phyloP scores from a whole-genome alignment of 345 rosid species.

The Salix caprea region DNA sequence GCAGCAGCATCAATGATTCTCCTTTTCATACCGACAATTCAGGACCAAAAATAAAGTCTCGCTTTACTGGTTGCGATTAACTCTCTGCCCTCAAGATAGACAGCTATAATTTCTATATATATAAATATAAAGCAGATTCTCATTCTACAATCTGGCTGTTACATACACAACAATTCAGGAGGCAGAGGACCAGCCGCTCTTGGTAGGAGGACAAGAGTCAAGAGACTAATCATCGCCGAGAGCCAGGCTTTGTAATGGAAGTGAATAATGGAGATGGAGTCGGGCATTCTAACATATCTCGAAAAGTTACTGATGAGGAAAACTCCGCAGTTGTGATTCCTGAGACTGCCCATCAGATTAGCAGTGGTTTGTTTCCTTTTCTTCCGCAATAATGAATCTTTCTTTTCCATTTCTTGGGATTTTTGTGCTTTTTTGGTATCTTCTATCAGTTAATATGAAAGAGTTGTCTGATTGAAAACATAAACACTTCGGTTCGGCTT shows the following conservation, averaged over 20 bases:
- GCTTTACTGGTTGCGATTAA: neutral
- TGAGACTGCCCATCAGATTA: constrained; percentile 79
- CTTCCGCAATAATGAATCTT: neutral
- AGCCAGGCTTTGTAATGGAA: neutral
- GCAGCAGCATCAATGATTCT: neutral
- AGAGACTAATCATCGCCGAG: neutral
- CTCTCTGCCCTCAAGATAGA: neutral
- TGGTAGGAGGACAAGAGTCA: constrained; percentile 3
- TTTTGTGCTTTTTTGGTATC: neutral
- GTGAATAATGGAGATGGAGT: neutral
- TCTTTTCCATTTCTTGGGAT: neutral
- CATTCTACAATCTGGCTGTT: constrained; percentile 21
- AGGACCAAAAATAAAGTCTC: neutral
- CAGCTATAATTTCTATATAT: neutral
- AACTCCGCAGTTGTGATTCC: constrained; percentile 40
- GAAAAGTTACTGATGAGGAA: constrained; percentile 26
- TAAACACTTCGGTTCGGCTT: neutral
- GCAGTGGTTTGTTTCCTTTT: constrained; percentile 47
- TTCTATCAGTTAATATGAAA: neutral
- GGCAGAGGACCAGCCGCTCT: constrained; percentile 22
- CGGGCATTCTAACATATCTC: constrained; percentile 7
- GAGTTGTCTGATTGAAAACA: neutral
- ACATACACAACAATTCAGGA: neutral
- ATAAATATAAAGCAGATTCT: neutral
- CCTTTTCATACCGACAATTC: neutral